Evolutionary conservation across 208 protist genomes (phyloP), one percentile per base, ranked within the genome.

Genomic region (Strigomonas oncopelti): DNA sequence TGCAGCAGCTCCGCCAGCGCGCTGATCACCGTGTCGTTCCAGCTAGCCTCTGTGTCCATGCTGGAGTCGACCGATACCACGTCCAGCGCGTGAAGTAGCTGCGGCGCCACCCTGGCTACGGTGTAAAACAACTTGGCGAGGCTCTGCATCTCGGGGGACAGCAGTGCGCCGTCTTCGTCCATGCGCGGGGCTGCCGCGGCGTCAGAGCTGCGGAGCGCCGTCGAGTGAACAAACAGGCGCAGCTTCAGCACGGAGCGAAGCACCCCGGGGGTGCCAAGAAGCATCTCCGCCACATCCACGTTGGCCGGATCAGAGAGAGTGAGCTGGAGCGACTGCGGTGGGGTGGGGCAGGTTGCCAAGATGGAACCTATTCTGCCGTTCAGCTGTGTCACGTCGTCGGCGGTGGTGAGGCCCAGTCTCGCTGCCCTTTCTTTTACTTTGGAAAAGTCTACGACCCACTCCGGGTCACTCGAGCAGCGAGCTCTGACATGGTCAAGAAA

Each of bases 391-490:
- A 34, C 52, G 60, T 31, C 36, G 29, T 61, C 29, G 22, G 16
- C 18, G 5, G 25, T 27, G 45, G 36, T 14, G 45, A 71, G 24
- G 31, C 14, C 48, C 75, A 67, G 42, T 48, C 52, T 32, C 31
- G 60, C 27, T 46, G 61, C 42, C 62, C 56, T 60, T 18, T 72
- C 65, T 2, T 31, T 5, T 45, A 82, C 14, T 24, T 65, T 66
- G 0, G 62, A 65, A n/a, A 85, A 74, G 72, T 89, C 80, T 2
- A 90, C 18, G 27, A 70, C 63, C 84, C 84, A 86, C 36, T 71
- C 70, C 5, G 52, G 27, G 20, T 64, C 60, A 8, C 27, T 7
- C 34, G 38, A 2, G 22, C 60, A 64, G 36, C 48, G 27, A 1
- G 28, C 38, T 28, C 60, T 3, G 2, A 64, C 38, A 9, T 64